Evolutionary conservation across 495 filamentous ascomycete genomes (phyloP).

Genomic region (Hapsidospora chrysogenum): DNA sequence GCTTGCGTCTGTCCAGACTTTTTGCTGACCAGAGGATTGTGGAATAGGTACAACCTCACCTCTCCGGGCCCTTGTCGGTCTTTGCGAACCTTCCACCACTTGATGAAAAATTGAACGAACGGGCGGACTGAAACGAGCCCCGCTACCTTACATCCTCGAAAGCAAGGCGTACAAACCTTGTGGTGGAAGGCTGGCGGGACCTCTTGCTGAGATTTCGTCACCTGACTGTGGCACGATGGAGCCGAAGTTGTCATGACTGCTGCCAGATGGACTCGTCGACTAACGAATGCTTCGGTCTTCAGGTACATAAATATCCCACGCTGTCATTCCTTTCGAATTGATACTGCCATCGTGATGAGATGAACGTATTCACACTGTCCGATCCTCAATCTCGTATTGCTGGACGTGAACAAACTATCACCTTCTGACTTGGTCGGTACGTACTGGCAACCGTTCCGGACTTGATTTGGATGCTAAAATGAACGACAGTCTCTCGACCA

Average conservation of each 20-base stretch:
- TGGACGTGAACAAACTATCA: conserved; percentile 62
- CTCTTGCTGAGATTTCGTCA: conserved; percentile 98
- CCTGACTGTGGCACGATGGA: conserved; percentile 55
- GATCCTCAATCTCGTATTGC: conserved; percentile 38
- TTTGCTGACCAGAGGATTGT: conserved; percentile 7
- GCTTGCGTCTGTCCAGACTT: too few relatives aligned
- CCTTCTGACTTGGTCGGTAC: conserved; percentile 81
- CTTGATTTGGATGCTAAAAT: background rate
- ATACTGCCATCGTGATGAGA: conserved; percentile 25
- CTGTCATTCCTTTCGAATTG: too few relatives aligned
- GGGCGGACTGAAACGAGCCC: conserved; percentile 90
- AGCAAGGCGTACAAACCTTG: conserved; percentile 82
- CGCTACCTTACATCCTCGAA: conserved; percentile 39
- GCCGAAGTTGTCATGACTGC: too few relatives aligned
- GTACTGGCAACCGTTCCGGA: conserved; percentile 32
- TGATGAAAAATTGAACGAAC: conserved; percentile 95
- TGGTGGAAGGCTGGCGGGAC: conserved; percentile 46
- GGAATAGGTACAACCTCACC: conserved; percentile 40
- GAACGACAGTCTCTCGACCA: background rate
- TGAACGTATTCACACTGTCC: conserved; percentile 92
- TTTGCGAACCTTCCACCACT: conserved; percentile 24
- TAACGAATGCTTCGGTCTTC: too few relatives aligned
- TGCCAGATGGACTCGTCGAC: too few relatives aligned
- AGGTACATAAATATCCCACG: too few relatives aligned
- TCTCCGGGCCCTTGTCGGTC: conserved; percentile 7